Evolutionary conservation across 306 rosid genomes (phyloP), one percentile per base, ranked within the genome.

Genomic region (Vigna trinervia): DNA sequence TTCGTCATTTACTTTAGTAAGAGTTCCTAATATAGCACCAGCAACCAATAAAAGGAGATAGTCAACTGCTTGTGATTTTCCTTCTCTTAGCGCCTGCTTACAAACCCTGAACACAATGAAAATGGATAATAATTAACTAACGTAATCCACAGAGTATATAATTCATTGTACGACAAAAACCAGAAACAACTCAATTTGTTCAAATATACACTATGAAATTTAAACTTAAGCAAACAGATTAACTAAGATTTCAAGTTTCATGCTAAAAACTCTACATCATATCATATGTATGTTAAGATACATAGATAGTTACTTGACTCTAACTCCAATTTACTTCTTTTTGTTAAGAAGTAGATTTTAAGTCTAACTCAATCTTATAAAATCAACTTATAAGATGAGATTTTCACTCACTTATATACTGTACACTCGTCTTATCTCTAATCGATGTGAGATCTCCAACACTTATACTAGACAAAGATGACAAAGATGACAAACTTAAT

Each of bases 61-160:
- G 73, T 90, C 96, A 20, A 88, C 85, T 20, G 87, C 90, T 75
- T 84, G 87, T 48, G 82, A 54, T 84, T 69, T 82, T 52, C 89
- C 91, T 75, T 92, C 97, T 78, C 97, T 82, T n/a, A 92, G 72
- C 34, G 88, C 82, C 80, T 92, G 97, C 90, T 92, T 92, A 79
- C 86, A 65, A 69, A 90, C 77, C 87, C 97, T 92, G 87, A 73
- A 84, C 66, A 22, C 19, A 82, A 83, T 39, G 73, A 60, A 69
- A 34, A 71, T 15, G 51, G 22, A 62, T 71, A 77, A 39, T 63
- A 26, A 81, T 60, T 69, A 51, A 77, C 53, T 47, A 26, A 74
- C 38, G 65, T 46, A 26, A 26, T 26, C 28, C 28, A 26, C 28
- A 26, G 2, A 26, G 28, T 26, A 26, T 26, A 26, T 26, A 26